Conservation (phyloP, 179 eudicot genomes). For the Beta corolliflora region DNA sequence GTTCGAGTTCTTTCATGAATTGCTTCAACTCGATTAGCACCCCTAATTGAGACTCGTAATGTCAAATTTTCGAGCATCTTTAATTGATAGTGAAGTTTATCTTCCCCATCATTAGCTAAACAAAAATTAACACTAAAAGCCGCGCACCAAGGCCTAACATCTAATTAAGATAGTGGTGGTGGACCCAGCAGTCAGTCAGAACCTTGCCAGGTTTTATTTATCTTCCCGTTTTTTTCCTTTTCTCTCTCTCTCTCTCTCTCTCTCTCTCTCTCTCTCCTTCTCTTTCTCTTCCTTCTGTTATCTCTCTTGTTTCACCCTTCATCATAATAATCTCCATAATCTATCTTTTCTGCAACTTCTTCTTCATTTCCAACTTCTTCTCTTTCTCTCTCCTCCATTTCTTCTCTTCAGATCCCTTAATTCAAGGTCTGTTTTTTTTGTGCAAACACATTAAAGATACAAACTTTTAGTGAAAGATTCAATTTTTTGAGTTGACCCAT, state of each 20-base stretch:
- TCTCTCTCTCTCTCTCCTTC: background rate
- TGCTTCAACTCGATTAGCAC: no score
- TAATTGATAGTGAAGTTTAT: background rate
- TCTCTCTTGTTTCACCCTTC: no score
- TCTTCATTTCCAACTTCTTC: background rate
- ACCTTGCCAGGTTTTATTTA: conserved; percentile 19
- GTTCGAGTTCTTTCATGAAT: no score
- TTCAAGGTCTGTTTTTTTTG: conserved; percentile 7
- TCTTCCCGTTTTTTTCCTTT: background rate
- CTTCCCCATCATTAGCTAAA: no score
- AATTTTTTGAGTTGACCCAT: conserved; percentile 6
- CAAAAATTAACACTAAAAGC: background rate
- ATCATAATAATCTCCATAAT: conserved; percentile 18
- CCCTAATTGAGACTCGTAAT: no score
- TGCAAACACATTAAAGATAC: background rate
- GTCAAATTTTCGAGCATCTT: no score
- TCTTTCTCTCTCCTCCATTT: background rate
- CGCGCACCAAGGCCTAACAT: background rate
- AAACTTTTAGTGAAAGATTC: background rate
- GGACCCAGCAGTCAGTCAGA: conserved; percentile 17
- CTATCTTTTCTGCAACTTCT: background rate
- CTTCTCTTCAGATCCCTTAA: conserved; percentile 9
- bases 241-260: no score
- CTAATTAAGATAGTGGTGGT: background rate
- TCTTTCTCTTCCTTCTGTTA: background rate